Conservation (phyloP, 108 stramenopile genomes). For the Conticribra weissflogii region DNA sequence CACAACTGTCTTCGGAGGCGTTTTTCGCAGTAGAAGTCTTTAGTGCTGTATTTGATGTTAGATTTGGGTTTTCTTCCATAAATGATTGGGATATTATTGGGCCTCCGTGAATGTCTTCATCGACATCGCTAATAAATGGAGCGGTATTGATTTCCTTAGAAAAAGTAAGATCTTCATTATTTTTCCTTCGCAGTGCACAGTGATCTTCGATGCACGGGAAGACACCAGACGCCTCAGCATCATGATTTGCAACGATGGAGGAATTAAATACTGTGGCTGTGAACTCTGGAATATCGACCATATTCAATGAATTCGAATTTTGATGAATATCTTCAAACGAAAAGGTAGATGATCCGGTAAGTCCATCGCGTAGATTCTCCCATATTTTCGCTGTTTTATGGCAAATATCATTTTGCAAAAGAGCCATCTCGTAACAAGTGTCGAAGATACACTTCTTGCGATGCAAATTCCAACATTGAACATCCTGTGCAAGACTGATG, state of each 20-base stretch:
- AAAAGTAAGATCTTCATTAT: too few relatives aligned
- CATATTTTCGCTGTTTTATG: constrained; percentile 73
- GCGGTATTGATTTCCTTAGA: constrained; percentile 15
- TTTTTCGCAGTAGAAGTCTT: too few relatives aligned
- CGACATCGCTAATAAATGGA: constrained; percentile 15
- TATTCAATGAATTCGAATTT: background rate
- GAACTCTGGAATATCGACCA: background rate
- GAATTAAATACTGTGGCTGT: background rate
- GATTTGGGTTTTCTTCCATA: too few relatives aligned
- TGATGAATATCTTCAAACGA: constrained; percentile 36
- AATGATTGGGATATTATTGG: too few relatives aligned
- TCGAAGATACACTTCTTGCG: constrained; percentile 76
- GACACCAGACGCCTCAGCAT: background rate
- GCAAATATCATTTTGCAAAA: constrained; percentile 78
- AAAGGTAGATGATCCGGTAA: constrained; percentile 58
- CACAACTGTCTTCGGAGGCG: background rate
- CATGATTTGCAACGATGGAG: background rate
- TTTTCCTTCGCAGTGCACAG: background rate
- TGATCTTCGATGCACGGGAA: background rate
- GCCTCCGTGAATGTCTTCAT: constrained; percentile 4
- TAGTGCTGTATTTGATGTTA: too few relatives aligned
- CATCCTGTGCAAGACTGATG: constrained; percentile 83
- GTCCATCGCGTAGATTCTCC: constrained; percentile 80
- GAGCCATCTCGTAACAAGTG: constrained; percentile 60
- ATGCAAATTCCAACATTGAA: constrained; percentile 87